Percentiles rank a stretch among this genome's conserved stretches.
Evolutionary conservation across 495 filamentous ascomycete species (phyloP).

Genomic region (Daldinia decipiens): DNA sequence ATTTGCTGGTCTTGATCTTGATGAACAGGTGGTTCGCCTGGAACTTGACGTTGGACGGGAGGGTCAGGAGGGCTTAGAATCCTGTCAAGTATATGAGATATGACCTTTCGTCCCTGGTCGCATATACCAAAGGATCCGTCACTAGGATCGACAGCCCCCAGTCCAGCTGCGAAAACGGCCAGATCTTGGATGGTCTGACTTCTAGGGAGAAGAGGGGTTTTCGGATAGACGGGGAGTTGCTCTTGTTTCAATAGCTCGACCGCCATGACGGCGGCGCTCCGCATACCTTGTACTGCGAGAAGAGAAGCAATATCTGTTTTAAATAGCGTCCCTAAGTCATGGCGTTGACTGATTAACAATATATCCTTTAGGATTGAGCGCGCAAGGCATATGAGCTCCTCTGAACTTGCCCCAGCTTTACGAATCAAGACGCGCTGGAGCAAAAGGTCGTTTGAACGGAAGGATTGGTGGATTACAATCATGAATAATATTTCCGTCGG

Average conservation of each 20-base stretch:
- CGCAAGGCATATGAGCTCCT: constrained; percentile 53
- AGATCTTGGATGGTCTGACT: constrained; percentile 50
- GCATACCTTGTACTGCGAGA: constrained; percentile 56
- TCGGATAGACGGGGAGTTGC: constrained; percentile 53
- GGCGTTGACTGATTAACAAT: constrained; percentile 53
- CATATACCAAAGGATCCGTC: constrained; percentile 47
- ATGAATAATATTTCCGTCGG: constrained; percentile 49
- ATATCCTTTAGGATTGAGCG: constrained; percentile 55
- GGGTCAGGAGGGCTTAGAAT: constrained; percentile 47
- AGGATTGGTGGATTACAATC: constrained; percentile 51
- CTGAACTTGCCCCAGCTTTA: constrained; percentile 48
- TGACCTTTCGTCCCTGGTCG: constrained; percentile 48
- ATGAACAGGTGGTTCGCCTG: constrained; percentile 15
- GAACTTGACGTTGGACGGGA: constrained; percentile 12
- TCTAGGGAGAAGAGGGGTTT: constrained; percentile 50
- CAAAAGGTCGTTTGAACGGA: constrained; percentile 59
- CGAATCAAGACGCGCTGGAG: constrained; percentile 58
- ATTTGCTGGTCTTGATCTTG: constrained; percentile 21
- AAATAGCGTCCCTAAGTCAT: constrained; percentile 50
- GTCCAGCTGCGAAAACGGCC: constrained; percentile 46
- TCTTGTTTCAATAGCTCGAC: constrained; percentile 58
- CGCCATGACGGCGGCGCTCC: constrained; percentile 56
- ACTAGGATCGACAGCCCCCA: constrained; percentile 45
- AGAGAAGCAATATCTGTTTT: constrained; percentile 48
- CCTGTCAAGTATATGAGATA: constrained; percentile 48